phyloP scores from a whole-genome alignment of 2,329 filamentous ascomycete genomes.

The Colletotrichum paranaense region DNA sequence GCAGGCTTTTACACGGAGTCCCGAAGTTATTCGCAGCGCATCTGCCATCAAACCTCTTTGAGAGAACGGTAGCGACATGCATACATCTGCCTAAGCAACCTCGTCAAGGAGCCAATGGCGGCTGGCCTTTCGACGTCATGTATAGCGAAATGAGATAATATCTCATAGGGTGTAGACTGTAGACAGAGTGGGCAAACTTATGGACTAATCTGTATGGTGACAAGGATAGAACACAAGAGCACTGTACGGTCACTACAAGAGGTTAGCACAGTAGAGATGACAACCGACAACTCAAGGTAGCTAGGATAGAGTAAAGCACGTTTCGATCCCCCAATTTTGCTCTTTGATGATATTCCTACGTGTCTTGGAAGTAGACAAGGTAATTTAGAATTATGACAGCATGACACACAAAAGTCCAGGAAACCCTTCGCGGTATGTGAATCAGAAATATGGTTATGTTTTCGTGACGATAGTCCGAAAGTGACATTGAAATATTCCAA shows the following conservation, averaged over 20 bases:
- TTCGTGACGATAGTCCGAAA: no score
- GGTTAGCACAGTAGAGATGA: neutral
- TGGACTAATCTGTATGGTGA: neutral
- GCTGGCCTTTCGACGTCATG: neutral
- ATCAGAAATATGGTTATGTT: no score
- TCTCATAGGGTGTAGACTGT: neutral
- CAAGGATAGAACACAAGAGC: neutral
- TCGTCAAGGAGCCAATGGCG: neutral
- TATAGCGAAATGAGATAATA: neutral
- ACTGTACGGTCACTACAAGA: neutral
- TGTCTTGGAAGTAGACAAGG: neutral
- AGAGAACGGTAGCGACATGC: neutral
- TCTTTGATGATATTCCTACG: neutral
- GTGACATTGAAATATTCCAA: no score
- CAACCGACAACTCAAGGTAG: neutral
- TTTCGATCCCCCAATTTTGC: neutral
- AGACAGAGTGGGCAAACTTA: neutral
- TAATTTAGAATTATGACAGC: neutral
- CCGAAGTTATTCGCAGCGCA: constrained; percentile 55
- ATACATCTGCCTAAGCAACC: neutral
- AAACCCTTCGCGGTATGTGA: no score
- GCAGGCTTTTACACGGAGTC: constrained; percentile 72
- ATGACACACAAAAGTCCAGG: no score
- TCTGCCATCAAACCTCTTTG: constrained; percentile 17
- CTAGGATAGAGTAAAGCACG: neutral